phyloP scores from a whole-genome alignment of 2,329 filamentous ascomycete species.

The Scytalidium lignicola region DNA sequence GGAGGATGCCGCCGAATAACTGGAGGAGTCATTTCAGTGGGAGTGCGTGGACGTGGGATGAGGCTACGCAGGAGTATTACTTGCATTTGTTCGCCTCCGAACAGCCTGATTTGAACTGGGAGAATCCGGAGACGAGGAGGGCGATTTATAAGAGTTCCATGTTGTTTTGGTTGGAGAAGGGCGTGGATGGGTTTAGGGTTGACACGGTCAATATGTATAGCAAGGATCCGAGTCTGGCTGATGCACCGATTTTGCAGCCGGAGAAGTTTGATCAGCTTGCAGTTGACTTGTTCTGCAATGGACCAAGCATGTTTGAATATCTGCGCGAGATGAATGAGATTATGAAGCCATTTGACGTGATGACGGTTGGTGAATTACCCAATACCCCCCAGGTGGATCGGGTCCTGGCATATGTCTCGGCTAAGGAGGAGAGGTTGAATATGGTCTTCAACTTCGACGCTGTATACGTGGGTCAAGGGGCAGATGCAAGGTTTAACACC shows the following conservation, averaged over 20 bases:
- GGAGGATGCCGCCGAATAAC: constrained; percentile 68
- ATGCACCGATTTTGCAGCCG: constrained; percentile 49
- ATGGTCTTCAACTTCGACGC: constrained; percentile 69
- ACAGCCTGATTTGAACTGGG: constrained; percentile 86
- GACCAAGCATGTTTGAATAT: constrained; percentile 64
- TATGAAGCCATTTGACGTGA: constrained; percentile 55
- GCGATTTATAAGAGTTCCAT: constrained; percentile 69
- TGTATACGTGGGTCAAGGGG: constrained; percentile 54
- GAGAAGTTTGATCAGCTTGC: constrained; percentile 44
- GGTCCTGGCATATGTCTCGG: constrained; percentile 55
- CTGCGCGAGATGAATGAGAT: constrained; percentile 60
- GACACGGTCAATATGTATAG: constrained; percentile 71
- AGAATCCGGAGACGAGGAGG: constrained; percentile 59
- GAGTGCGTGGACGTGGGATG: constrained; percentile 66
- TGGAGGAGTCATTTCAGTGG: constrained; percentile 60
- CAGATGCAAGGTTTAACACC: constrained; percentile 47
- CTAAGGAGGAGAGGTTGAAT: constrained; percentile 53
- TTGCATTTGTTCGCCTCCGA: constrained; percentile 69
- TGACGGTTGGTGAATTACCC: constrained; percentile 67
- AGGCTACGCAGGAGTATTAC: constrained; percentile 69
- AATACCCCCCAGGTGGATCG: constrained; percentile 52
- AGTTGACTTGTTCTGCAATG: constrained; percentile 57
- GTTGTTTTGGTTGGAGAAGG: constrained; percentile 73
- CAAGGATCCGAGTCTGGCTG: constrained; percentile 53
- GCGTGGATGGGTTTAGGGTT: constrained; percentile 69